Conservation (phyloP, 371 early-diverging fungal genomes). For the Basidiobolus meristosporus region DNA sequence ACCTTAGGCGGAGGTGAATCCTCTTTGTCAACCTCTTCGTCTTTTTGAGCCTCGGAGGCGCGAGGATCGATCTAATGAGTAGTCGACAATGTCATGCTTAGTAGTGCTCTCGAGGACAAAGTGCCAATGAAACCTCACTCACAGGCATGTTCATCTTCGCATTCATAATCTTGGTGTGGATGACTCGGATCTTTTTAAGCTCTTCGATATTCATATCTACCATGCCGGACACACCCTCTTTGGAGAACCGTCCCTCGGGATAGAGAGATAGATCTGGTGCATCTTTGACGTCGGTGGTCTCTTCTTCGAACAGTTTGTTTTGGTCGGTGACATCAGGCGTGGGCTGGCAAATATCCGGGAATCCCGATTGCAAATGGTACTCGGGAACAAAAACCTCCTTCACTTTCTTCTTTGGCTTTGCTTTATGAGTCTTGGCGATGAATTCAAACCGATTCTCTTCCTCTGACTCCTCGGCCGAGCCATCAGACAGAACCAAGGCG, state of each 20-base stretch:
- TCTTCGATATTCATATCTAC: conserved; percentile 11
- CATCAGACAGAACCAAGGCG: too few species aligned
- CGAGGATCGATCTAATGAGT: too few species aligned
- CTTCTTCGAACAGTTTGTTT: neutral
- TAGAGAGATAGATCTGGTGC: conserved; percentile 1
- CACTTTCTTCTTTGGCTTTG: conserved; percentile 19
- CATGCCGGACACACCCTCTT: conserved; percentile 4
- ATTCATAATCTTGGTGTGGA: conserved; percentile 55
- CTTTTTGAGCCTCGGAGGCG: too few species aligned
- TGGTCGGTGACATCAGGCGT: neutral
- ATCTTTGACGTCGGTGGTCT: neutral
- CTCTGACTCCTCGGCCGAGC: too few species aligned
- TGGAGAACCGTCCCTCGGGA: neutral
- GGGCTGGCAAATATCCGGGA: conserved; percentile 5
- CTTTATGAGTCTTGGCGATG: neutral
- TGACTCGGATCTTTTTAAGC: conserved; percentile 37
- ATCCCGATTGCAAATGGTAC: conserved; percentile 2
- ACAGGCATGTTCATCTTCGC: conserved; percentile 37
- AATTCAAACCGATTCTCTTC: too few species aligned
- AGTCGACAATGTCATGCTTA: too few species aligned
- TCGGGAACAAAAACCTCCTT: conserved; percentile 13
- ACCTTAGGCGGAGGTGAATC: too few species aligned
- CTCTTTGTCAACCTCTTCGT: too few species aligned
- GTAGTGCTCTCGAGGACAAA: too few species aligned
- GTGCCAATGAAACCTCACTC: conserved; percentile 5